Evolutionary conservation across 352 stramenopile species (phyloP), one percentile per base, ranked within the genome.

Genomic region (Phytophthora megakarya): DNA sequence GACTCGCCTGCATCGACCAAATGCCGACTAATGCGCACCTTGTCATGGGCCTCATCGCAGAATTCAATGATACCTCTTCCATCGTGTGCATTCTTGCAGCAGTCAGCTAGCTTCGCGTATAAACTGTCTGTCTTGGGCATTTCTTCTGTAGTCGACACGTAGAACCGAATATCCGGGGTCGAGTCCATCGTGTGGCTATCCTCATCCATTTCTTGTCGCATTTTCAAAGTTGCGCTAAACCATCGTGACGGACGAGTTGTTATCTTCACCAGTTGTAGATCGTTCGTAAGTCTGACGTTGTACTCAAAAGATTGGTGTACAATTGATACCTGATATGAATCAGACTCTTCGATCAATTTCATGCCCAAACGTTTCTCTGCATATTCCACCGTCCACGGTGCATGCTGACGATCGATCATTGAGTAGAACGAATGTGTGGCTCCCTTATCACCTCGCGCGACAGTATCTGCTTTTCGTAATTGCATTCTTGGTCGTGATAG

Each of bases 151-250:
- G 78, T 81, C 12, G 78, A 88, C 28, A 93, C 85, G 55, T 94
- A 94, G 58, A 85, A 91, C 1, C 85, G 85, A 21, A 90, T 65
- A 42, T 92, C 85, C 0, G 81, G 83, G 6, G 83, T 94, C 1
- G 65, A 61, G 56, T 94, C 85, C 83, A 92, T 90, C 40, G 33
- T 66, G 11, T 75, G 73, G 10, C 30, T 61, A 13, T 88, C 77
- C 22, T 89, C 76, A 21, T 90, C 65, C 33, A 92, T 70, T 50
- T 94, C 85, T 56, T 94, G 83, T 9, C 76, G 80, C 83, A 92
- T 92, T 63, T 94, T 94, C 37, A 94, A 58, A 42, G 85, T 94
- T 16, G 83, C 65, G 44, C 76, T 90, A 52, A 94, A 89, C 85
- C 83, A 94, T 3, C 85, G 80, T 19, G 70, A 79, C 30, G 85